Percentiles rank a stretch among this genome's conserved stretches.
phyloP scores from a whole-genome alignment of 768 basidiomycete genomes.

The Tylopilus sp. region DNA sequence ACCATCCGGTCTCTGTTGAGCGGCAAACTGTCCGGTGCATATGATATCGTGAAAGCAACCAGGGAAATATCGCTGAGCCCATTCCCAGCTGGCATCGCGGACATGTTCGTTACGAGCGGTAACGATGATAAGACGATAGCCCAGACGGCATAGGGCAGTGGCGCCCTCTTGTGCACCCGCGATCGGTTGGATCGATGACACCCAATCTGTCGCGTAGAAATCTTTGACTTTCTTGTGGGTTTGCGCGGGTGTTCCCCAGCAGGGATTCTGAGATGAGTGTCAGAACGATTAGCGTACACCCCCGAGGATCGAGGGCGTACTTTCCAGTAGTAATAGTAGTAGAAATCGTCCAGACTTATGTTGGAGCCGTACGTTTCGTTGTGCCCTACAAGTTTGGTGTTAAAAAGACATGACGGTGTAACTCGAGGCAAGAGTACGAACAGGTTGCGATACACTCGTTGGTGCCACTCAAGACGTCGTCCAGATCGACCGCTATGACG shows the following conservation, averaged over 20 bases:
- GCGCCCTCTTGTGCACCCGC: slow-evolving; percentile 60
- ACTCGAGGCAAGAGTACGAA: slow-evolving; percentile 20
- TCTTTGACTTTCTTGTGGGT: slow-evolving; percentile 56
- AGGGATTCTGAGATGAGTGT: slow-evolving; percentile 37
- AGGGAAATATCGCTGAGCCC: slow-evolving; percentile 65
- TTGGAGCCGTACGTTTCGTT: slow-evolving; percentile 53
- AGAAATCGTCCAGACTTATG: slow-evolving; percentile 55
- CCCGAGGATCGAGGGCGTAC: slow-evolving; percentile 27
- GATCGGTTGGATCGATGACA: slow-evolving; percentile 49
- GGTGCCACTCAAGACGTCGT: slow-evolving; percentile 67
- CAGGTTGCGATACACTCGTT: slow-evolving; percentile 56
- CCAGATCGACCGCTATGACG: slow-evolving; percentile 61
- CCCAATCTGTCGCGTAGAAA: slow-evolving; percentile 52
- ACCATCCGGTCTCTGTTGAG: slow-evolving; percentile 34
- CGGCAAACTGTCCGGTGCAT: slow-evolving; percentile 72
- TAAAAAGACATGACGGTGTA: not conserved
- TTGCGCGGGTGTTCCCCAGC: slow-evolving; percentile 59
- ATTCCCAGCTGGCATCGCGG: slow-evolving; percentile 58
- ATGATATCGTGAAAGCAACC: slow-evolving; percentile 60
- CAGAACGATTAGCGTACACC: not conserved
- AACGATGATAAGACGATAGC: slow-evolving; percentile 68
- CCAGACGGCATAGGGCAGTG: slow-evolving; percentile 53
- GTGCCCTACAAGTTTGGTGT: slow-evolving; percentile 48
- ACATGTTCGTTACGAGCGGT: slow-evolving; percentile 64
- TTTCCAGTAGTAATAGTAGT: slow-evolving; percentile 80